These are phyloP conservation scores for Luffa aegyptiaca DNA, from an alignment of 306 rosid genomes.

Conservation along the genomic window DNA sequence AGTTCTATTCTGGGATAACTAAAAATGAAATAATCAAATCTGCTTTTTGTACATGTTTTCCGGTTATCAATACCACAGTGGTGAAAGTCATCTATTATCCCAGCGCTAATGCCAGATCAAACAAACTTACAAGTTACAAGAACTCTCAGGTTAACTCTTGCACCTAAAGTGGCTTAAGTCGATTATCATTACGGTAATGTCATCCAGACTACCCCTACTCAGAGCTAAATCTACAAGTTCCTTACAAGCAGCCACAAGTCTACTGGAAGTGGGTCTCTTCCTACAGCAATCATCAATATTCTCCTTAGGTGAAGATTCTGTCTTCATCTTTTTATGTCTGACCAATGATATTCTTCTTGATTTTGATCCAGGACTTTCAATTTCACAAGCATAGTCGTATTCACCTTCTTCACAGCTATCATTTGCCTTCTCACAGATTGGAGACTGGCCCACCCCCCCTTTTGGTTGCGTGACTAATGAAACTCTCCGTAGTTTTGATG, in stretches of 20 bases:
- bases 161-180: conserved; percentile 34
- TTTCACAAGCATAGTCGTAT: conserved; percentile 27
- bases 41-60: not conserved
- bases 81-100: not conserved
- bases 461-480: conserved; percentile 30
- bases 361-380: conserved; percentile 37
- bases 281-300: conserved; percentile 7
- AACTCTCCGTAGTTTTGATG: conserved; percentile 41
- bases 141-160: conserved; percentile 2
- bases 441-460: conserved; percentile 10
- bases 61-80: not conserved
- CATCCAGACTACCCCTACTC: conserved; percentile 51
- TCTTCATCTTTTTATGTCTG: conserved; percentile 27
- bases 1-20: not conserved
- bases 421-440: conserved; percentile 17
- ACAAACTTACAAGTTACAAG: not conserved
- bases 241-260: conserved; percentile 47
- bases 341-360: conserved; percentile 31
- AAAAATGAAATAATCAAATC: not conserved
- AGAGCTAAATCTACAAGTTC: conserved; percentile 50
- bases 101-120: not conserved
- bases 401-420: conserved; percentile 17
- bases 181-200: conserved; percentile 52
- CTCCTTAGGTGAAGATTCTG: conserved; percentile 25
- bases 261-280: conserved; percentile 15